A percentile compares a stretch with the other conserved stretches of the same genome.
These are phyloP conservation scores for Tuber indicum DNA, from an alignment of 495 filamentous ascomycete genomes.

Conservation along the genomic window DNA sequence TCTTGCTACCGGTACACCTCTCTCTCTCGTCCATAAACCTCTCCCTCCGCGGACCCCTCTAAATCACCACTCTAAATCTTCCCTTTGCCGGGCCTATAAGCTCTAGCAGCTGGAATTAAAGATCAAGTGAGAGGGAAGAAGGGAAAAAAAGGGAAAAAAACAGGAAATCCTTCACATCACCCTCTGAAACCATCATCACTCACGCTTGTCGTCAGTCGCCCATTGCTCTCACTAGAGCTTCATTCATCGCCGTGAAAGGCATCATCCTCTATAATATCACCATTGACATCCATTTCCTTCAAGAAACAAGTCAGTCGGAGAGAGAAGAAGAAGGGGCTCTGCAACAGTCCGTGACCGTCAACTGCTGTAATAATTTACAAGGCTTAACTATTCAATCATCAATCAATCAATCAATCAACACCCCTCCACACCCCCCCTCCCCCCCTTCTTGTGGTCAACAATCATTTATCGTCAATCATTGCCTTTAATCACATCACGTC, in stretches of 20 bases:
- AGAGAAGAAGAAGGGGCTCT: neutral
- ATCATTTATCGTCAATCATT: slow-evolving; percentile 30
- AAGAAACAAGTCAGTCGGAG: neutral
- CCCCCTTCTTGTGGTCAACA: slow-evolving; percentile 14
- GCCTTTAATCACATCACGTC: slow-evolving; percentile 24
- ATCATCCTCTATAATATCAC: neutral
- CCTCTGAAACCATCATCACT: neutral
- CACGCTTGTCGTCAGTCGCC: slow-evolving; percentile 1
- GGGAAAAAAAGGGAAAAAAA: neutral
- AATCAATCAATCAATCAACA: neutral
- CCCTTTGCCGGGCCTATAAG: neutral
- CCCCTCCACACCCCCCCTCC: slow-evolving; percentile 1
- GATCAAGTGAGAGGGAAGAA: neutral
- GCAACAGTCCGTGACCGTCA: neutral
- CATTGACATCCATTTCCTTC: neutral
- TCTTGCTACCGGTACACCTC: neutral
- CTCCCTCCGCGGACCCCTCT: neutral
- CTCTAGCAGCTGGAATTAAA: neutral
- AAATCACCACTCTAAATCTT: neutral
- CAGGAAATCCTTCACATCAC: neutral
- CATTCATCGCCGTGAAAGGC: neutral
- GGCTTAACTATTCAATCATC: slow-evolving; percentile 3
- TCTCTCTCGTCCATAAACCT: neutral
- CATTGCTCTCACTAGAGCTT: neutral
- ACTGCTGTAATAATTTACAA: neutral